Percentiles rank a stretch among this genome's conserved stretches.
These are phyloP conservation scores for Myxozyma lipomycoides DNA, from an alignment of 805 yeast genomes.

Conservation along the genomic window DNA sequence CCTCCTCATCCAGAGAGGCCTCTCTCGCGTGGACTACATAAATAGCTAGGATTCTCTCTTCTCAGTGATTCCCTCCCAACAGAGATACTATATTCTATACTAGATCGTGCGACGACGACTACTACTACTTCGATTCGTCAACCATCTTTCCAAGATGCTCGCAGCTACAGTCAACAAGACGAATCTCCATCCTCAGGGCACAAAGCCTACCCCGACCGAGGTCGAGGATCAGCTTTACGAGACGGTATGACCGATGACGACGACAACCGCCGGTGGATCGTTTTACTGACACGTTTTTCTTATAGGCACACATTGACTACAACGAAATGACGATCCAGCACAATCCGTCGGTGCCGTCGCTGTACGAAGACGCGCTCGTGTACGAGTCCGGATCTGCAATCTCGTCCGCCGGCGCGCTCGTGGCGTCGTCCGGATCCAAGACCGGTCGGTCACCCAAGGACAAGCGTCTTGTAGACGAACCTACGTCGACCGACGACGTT, in stretches of 20 bases:
- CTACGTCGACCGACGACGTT: slow-evolving; percentile 70
- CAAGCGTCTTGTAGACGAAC: slow-evolving; percentile 95
- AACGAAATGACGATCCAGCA: slow-evolving; percentile 49
- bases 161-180: slow-evolving; percentile 39
- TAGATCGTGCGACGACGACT: no score
- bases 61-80: no score
- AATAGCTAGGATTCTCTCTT: no score
- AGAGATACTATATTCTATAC: no score
- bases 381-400: slow-evolving; percentile 87
- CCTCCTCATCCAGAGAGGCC: no score
- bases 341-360: slow-evolving; percentile 87
- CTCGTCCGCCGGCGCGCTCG: slow-evolving; percentile 87
- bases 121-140: no score
- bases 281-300: background rate
- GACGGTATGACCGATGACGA: slow-evolving; percentile 27
- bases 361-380: slow-evolving; percentile 87
- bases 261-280: background rate
- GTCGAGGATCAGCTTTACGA: slow-evolving; percentile 42
- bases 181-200: slow-evolving; percentile 43
- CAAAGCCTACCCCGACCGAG: slow-evolving; percentile 42
- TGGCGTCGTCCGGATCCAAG: slow-evolving; percentile 92
- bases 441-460: slow-evolving; percentile 99
- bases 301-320: slow-evolving; percentile 42
- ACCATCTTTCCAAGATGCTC: no score
- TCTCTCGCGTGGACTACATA: no score